Evolutionary conservation across 441 rosid species (phyloP).

Genomic region (Pelargonium fulgidum): DNA sequence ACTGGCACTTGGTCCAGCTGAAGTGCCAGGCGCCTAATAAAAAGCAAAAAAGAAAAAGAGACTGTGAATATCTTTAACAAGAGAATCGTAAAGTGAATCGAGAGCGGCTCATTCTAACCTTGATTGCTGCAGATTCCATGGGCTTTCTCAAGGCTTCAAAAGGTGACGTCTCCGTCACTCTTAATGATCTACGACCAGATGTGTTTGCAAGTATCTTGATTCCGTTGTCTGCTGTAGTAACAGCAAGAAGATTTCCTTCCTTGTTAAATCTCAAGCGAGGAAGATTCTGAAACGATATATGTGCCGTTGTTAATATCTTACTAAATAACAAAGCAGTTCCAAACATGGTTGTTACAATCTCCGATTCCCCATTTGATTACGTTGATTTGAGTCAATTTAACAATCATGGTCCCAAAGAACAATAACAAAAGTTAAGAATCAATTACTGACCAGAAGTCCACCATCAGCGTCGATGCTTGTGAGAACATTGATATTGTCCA

Average conservation of each 20-base stretch:
- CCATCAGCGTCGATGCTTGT: slow-evolving; percentile 58
- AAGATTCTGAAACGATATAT: slow-evolving; percentile 48
- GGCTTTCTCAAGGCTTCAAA: slow-evolving; percentile 58
- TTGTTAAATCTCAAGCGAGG: slow-evolving; percentile 72
- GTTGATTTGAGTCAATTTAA: no score
- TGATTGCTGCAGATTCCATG: slow-evolving; percentile 40
- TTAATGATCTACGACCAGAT: slow-evolving; percentile 61
- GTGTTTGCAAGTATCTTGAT: slow-evolving; percentile 64
- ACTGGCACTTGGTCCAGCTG: slow-evolving; percentile 39
- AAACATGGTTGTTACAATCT: background rate
- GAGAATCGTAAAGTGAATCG: slow-evolving; percentile 3
- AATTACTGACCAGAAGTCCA: slow-evolving; percentile 51
- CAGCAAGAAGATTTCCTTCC: slow-evolving; percentile 71
- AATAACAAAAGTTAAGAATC: background rate
- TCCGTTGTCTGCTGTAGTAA: slow-evolving; percentile 69
- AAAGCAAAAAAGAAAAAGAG: slow-evolving; percentile 15
- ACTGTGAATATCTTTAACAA: background rate
- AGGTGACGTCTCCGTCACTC: slow-evolving; percentile 52
- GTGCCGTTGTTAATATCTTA: background rate
- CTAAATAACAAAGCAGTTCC: background rate
- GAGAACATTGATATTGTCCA: slow-evolving; percentile 47
- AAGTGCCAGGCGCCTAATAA: slow-evolving; percentile 52
- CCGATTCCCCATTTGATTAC: no score
- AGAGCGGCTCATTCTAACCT: slow-evolving; percentile 33
- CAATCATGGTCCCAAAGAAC: background rate